phyloP scores from a whole-genome alignment of 2,329 filamentous ascomycete species.

The Lasiodiplodia hormozganensis region DNA sequence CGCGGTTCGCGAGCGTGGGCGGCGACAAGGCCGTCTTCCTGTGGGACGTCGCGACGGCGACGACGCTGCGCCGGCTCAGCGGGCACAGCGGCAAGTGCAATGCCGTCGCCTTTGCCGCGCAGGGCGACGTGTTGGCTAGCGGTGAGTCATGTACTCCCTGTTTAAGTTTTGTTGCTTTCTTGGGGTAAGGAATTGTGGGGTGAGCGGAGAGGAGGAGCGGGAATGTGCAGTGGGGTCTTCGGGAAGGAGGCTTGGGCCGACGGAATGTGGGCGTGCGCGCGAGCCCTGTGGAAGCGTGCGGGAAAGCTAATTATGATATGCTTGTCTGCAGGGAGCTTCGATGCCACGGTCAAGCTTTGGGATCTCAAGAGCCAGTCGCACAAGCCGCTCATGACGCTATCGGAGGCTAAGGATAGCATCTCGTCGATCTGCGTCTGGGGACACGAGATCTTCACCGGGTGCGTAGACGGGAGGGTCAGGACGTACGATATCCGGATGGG shows the following conservation, averaged over 20 bases:
- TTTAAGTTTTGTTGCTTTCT: background rate
- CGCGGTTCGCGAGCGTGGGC: conserved; percentile 83
- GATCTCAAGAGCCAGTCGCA: conserved; percentile 43
- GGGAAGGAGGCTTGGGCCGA: background rate
- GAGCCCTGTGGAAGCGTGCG: no score
- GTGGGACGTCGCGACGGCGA: conserved; percentile 88
- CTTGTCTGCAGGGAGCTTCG: conserved; percentile 65
- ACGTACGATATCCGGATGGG: conserved; percentile 85
- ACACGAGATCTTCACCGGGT: conserved; percentile 70
- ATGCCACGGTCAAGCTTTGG: conserved; percentile 77
- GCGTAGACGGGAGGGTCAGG: conserved; percentile 83
- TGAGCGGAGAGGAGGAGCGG: background rate
- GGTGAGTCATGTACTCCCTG: conserved; percentile 40
- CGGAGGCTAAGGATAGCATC: conserved; percentile 76
- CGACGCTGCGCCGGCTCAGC: conserved; percentile 76
- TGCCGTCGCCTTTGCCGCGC: conserved; percentile 78
- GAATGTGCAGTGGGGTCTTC: background rate
- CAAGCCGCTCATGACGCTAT: conserved; percentile 74
- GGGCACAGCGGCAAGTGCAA: conserved; percentile 80
- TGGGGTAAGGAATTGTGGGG: background rate
- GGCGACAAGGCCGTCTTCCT: conserved; percentile 91
- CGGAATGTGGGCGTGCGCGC: background rate
- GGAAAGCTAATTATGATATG: background rate
- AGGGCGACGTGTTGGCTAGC: conserved; percentile 74
- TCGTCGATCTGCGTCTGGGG: conserved; percentile 51